Percentiles rank a stretch among this genome's conserved stretches.
phyloP scores from a whole-genome alignment of 1,284 basidiomycete genomes.

The Leccinum pachyderme region DNA sequence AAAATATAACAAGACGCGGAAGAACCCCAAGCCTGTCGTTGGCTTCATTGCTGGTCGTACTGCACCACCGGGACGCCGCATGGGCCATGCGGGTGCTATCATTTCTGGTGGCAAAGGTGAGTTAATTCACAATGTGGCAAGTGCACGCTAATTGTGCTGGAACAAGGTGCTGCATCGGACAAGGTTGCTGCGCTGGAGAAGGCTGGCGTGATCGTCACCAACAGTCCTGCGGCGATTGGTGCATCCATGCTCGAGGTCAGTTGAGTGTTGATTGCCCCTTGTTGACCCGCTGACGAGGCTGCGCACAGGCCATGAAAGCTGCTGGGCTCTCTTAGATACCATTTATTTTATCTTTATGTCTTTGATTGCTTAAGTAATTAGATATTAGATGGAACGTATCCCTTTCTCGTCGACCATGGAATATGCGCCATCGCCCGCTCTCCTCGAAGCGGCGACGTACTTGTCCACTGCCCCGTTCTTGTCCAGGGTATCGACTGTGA shows the following conservation, averaged over 20 bases:
- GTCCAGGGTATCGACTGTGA: slow-evolving; percentile 50
- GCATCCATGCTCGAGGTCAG: slow-evolving; percentile 80
- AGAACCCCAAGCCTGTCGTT: slow-evolving; percentile 92
- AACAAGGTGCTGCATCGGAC: slow-evolving; percentile 82
- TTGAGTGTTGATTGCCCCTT: slow-evolving; percentile 3
- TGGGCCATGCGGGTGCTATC: slow-evolving; percentile 99
- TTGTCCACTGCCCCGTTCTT: slow-evolving; percentile 56
- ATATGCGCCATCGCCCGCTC: slow-evolving; percentile 46
- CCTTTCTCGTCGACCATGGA: slow-evolving; percentile 16
- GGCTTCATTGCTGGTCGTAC: slow-evolving; percentile 98
- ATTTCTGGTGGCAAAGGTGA: slow-evolving; percentile 95
- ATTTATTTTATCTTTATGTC: slow-evolving; percentile 1
- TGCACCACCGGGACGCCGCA: slow-evolving; percentile 95
- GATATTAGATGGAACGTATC: slow-evolving; percentile 19
- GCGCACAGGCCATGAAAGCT: slow-evolving; percentile 73
- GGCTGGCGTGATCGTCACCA: slow-evolving; percentile 92
- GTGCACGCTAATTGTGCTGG: not conserved
- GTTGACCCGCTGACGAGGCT: slow-evolving; percentile 4
- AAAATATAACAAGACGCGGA: slow-evolving; percentile 87
- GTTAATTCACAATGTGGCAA: slow-evolving; percentile 8
- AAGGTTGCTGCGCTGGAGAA: slow-evolving; percentile 94
- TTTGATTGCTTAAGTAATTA: slow-evolving; percentile 30
- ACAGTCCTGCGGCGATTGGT: slow-evolving; percentile 96
- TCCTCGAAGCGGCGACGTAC: slow-evolving; percentile 63
- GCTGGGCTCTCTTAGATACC: slow-evolving; percentile 71